A percentile compares a stretch with the other conserved stretches of the same genome.
Conservation (phyloP, 176 grass and related monocot genomes). For the Oryza meyeriana region DNA sequence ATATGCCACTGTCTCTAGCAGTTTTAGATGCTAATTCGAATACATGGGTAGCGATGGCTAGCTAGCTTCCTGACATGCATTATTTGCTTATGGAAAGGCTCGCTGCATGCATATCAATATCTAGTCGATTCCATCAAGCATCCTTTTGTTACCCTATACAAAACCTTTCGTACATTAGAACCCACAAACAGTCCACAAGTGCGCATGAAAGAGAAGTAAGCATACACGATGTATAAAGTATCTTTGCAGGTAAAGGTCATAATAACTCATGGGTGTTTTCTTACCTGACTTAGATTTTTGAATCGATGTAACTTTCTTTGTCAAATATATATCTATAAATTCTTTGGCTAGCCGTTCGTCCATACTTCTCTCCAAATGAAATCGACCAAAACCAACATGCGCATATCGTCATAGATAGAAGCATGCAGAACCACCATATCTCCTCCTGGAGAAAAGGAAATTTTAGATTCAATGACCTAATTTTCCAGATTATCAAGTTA, state of each 20-base stretch:
- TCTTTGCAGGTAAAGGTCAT: constrained; percentile 1
- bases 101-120: constrained; percentile 59
- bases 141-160: constrained; percentile 65
- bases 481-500: neutral
- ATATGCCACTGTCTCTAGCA: too few species aligned
- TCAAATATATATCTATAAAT: constrained; percentile 60
- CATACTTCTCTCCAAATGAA: constrained; percentile 64
- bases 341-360: constrained; percentile 69
- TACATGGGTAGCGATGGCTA: too few species aligned
- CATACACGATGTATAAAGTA: neutral
- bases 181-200: neutral
- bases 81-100: constrained; percentile 54
- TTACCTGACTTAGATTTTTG: constrained; percentile 57
- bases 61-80: too few species aligned
- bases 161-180: constrained; percentile 39
- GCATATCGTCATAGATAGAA: constrained; percentile 67
- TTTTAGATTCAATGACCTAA: neutral
- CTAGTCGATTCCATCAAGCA: constrained; percentile 78
- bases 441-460: constrained; percentile 51
- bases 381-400: constrained; percentile 66
- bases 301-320: constrained; percentile 70
- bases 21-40: too few species aligned
- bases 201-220: neutral
- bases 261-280: neutral
- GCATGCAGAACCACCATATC: constrained; percentile 80